Evolutionary conservation across 352 stramenopile species (phyloP).

Genomic region (Stramenopiles sp.): DNA sequence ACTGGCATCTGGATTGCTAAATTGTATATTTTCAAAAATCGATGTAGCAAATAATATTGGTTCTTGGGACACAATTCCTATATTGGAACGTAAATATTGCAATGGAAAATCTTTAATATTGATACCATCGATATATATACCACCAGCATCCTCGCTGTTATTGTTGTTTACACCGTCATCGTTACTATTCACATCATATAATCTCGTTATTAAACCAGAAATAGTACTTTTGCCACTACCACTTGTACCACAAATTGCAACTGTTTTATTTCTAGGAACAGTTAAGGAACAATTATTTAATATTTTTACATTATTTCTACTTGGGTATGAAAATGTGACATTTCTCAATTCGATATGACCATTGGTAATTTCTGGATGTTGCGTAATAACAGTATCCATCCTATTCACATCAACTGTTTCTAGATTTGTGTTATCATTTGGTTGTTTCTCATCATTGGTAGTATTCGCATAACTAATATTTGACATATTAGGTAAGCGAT

Average conservation of each 20-base stretch:
- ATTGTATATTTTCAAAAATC: constrained; percentile 60
- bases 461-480: constrained; percentile 8
- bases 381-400: not conserved
- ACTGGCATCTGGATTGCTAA: constrained; percentile 33
- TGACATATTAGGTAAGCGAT: constrained; percentile 31
- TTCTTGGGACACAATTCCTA: constrained; percentile 61
- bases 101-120: no score
- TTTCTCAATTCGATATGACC: constrained; percentile 39
- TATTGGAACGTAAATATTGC: constrained; percentile 53
- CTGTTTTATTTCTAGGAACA: constrained; percentile 33
- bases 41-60: constrained; percentile 50
- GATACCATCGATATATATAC: no score
- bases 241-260: constrained; percentile 56
- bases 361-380: constrained; percentile 23
- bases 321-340: constrained; percentile 16
- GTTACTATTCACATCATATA: constrained; percentile 37
- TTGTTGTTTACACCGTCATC: no score
- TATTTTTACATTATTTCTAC: constrained; percentile 8
- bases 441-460: not conserved
- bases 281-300: constrained; percentile 13
- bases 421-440: not conserved
- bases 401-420: not conserved
- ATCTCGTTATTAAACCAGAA: constrained; percentile 46
- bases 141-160: no score
- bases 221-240: constrained; percentile 57